Evolutionary conservation across 177 flowering plant species (phyloP).

Genomic region (Viscum album): DNA sequence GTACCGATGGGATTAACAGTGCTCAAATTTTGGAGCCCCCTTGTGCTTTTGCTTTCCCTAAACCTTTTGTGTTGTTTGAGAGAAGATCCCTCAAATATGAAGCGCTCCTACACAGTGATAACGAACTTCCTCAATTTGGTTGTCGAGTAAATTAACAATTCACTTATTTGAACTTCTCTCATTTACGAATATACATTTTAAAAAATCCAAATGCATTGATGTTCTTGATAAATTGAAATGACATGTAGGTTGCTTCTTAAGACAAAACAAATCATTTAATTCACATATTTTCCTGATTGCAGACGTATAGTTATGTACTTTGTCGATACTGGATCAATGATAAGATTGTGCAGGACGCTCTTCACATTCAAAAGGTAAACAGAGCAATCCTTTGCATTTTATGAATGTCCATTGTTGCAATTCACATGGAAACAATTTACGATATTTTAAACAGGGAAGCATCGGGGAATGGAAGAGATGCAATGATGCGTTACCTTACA

Average conservation of each 20-base stretch:
- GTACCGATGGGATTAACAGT: neutral
- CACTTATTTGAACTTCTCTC: neutral
- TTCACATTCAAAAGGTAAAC: neutral
- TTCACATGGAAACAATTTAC: too few species aligned
- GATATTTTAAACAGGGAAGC: neutral
- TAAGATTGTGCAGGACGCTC: neutral
- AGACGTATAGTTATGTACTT: neutral
- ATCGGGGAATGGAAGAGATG: slow-evolving; percentile 1
- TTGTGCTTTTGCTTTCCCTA: neutral
- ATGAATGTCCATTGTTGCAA: too few species aligned
- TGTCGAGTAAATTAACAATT: neutral
- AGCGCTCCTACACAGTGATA: neutral
- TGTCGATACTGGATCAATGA: neutral
- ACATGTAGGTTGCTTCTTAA: neutral
- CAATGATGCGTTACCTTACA: neutral
- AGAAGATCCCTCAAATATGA: neutral
- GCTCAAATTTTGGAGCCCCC: neutral
- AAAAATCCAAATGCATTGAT: too few species aligned
- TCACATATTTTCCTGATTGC: neutral
- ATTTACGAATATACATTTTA: too few species aligned
- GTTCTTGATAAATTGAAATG: neutral
- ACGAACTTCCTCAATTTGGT: neutral
- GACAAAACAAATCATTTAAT: neutral
- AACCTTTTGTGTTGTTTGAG: neutral
- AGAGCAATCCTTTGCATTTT: too few species aligned